phyloP scores from a whole-genome alignment of 2,329 filamentous ascomycete genomes.

The Huntiella bhutanensis region DNA sequence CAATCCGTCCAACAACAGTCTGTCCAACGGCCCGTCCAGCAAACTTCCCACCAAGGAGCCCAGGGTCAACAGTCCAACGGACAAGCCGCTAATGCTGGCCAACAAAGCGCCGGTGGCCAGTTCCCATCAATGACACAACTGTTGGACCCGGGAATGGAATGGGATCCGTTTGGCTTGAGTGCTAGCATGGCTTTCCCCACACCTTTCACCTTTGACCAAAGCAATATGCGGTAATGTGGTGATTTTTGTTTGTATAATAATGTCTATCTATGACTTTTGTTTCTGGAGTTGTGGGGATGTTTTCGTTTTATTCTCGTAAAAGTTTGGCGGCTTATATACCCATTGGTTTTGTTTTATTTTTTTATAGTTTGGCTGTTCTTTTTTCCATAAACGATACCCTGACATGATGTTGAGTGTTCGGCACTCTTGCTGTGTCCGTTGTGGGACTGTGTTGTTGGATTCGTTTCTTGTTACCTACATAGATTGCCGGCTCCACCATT shows the following conservation, averaged over 20 bases:
- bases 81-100: conserved; percentile 9
- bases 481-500: no score
- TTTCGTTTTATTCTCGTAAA: no score
- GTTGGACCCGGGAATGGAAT: conserved; percentile 67
- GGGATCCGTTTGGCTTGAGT: conserved; percentile 81
- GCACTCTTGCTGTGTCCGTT: no score
- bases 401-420: no score
- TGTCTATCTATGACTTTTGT: no score
- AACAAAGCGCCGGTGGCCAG: conserved; percentile 13
- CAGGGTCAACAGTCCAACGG: conserved; percentile 15
- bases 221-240: conserved; percentile 28
- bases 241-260: neutral
- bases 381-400: no score
- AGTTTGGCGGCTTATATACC: no score
- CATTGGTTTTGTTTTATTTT: no score
- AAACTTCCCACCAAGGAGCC: conserved; percentile 10
- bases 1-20: conserved; percentile 12
- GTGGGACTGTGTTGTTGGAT: no score
- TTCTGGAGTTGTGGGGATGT: no score
- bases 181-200: conserved; percentile 91
- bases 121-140: conserved; percentile 48
- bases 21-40: conserved; percentile 17
- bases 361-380: no score
- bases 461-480: no score
- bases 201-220: conserved; percentile 54